These are phyloP conservation scores for Leccinum imitatum DNA, from an alignment of 768 basidiomycete species.

Conservation along the genomic window DNA sequence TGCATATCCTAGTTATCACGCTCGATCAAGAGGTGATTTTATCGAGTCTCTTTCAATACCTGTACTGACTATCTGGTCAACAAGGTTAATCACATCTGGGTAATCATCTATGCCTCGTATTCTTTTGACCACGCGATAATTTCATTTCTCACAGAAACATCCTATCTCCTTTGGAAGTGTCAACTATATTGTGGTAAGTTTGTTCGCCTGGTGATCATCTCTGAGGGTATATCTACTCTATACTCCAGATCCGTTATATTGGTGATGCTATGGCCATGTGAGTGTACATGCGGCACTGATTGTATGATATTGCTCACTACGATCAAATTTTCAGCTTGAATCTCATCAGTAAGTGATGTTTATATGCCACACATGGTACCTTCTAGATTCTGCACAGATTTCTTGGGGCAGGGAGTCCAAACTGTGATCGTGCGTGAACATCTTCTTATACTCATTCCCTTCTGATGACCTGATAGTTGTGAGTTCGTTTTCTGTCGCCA, in stretches of 20 bases:
- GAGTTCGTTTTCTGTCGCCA: background rate
- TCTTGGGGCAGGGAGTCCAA: conserved; percentile 7
- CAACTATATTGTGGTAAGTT: conserved; percentile 9
- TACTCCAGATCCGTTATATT: conserved; percentile 11
- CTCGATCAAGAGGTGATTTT: background rate
- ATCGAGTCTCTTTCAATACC: background rate
- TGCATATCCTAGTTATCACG: conserved; percentile 6
- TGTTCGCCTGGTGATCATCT: background rate
- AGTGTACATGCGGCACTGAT: background rate
- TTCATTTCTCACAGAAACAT: conserved; percentile 4
- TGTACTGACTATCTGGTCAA: background rate
- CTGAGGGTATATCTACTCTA: background rate
- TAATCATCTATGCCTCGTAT: background rate
- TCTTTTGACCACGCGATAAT: background rate
- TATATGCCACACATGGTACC: background rate
- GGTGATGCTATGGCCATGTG: conserved; percentile 14
- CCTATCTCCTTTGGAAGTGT: conserved; percentile 17
- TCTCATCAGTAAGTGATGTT: conserved; percentile 4
- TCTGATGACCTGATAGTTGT: conserved; percentile 17
- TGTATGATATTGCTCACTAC: background rate
- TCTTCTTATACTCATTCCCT: background rate
- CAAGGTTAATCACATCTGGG: background rate
- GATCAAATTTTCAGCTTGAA: conserved; percentile 7
- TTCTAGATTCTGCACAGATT: conserved; percentile 8
- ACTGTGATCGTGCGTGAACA: conserved; percentile 9